Base-by-base conservation (phyloP, 345 rosid species). In the Salix dunnii region DNA sequence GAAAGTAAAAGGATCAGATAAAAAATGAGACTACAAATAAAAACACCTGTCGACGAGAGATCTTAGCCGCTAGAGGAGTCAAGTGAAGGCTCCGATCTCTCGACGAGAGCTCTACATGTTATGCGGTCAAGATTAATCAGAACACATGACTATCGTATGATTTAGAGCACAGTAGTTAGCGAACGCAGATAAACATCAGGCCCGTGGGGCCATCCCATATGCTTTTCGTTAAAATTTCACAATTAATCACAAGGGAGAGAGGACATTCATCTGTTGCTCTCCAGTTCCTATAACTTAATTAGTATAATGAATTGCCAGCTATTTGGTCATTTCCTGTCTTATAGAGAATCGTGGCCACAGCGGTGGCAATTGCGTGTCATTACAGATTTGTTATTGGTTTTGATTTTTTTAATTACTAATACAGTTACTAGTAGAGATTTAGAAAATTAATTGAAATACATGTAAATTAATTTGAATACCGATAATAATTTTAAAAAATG, bases 381-480 rank as follows among this genome's bases (percentile, higher is more conserved):
- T 33, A 33, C 4, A 33, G 35, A 4, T 33, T 33, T 33, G 6
- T 33, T 5, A 4, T 33, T 33, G 35, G 6, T 33, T 33, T 33
- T 4, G 4, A 3, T 31, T 33, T 33, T 33, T 33, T 0, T 33
- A 33, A 4, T 33, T 33, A 33, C 5, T 33, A 33, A 0, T 33
- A 33, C 5, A 33, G 0, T 33, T 0, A 33, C 5, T 2, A 33
- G 0, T 33, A 33, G 4, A 5, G 6, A 33, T 33, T 33, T 33
- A 33, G 6, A 35, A 0, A 35, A 35, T 35, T 35, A 35, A 5
- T 35, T 1, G 1, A 35, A 1, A 0, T 5, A 1, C 1, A 0
- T 35, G 0, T 5, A 6, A 5, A 0, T 0, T 35, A 7, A 5
- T 0, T 1, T 0, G 0, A 0, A 5, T 7, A 35, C 36, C 1